These are phyloP conservation scores for Scutellospora calospora DNA, from an alignment of 371 early-diverging fungal genomes.

Conservation along the genomic window DNA sequence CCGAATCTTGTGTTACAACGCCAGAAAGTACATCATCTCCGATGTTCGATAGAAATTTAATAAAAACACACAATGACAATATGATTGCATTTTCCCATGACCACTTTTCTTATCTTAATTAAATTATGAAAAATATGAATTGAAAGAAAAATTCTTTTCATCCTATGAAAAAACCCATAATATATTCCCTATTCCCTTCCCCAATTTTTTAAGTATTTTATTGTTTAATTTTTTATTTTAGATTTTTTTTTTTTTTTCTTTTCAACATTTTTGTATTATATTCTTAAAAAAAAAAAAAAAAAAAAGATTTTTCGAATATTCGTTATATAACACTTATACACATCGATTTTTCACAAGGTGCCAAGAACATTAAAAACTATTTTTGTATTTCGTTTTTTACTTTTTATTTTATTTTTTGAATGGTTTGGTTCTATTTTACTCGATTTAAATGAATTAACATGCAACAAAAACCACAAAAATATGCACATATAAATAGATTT, in stretches of 20 bases:
- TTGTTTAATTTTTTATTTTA: too few species aligned
- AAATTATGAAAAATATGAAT: neutral
- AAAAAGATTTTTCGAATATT: neutral
- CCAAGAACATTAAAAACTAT: too few species aligned
- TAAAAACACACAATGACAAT: neutral
- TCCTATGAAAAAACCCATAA: neutral
- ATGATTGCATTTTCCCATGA: neutral
- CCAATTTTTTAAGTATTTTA: neutral
- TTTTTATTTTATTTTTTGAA: too few species aligned
- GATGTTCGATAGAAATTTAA: neutral
- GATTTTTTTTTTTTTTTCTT: too few species aligned
- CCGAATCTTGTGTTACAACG: neutral
- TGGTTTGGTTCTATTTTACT: too few species aligned
- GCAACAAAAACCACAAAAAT: too few species aligned
- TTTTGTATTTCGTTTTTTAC: too few species aligned
- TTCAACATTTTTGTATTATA: neutral
- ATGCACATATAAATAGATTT: too few species aligned
- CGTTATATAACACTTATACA: neutral
- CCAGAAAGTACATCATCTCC: neutral
- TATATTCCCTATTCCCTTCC: neutral
- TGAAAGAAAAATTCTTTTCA: neutral
- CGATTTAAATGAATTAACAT: too few species aligned
- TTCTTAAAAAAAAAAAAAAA: too few species aligned
- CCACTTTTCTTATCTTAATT: neutral
- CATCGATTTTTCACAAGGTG: constrained; percentile 17